Evolutionary conservation across 768 basidiomycete genomes (phyloP).

Genomic region (Lepiota brunneoincarnata): DNA sequence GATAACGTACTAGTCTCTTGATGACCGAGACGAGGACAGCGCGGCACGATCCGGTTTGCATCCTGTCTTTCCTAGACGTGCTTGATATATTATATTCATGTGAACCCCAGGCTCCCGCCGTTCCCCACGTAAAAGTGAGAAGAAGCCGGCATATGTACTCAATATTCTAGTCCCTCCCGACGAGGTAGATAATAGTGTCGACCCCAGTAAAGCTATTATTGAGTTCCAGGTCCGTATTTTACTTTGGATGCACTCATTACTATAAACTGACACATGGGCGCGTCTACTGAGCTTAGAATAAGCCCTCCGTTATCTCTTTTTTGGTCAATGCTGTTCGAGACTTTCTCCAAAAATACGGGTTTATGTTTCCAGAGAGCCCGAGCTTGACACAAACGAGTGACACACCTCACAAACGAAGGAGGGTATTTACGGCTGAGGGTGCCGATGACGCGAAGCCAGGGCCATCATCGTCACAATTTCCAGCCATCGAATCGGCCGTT

Average conservation of each 20-base stretch:
- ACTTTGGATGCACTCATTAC: conserved; percentile 4
- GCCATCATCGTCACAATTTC: conserved; percentile 2
- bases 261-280: conserved; percentile 11
- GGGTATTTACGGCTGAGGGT: conserved; percentile 18
- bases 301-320: conserved; percentile 50
- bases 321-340: conserved; percentile 55
- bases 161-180: conserved; percentile 65
- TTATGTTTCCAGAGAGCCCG: conserved; percentile 29
- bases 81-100: conserved; percentile 15
- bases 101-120: conserved; percentile 49
- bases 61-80: not conserved
- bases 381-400: not conserved
- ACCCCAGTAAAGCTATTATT: conserved; percentile 71
- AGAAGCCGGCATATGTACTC: conserved; percentile 81
- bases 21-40: conserved; percentile 72
- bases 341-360: conserved; percentile 67
- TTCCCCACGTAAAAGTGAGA: conserved; percentile 77
- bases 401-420: conserved; percentile 51
- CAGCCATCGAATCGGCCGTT: not conserved
- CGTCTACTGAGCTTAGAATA: conserved; percentile 42
- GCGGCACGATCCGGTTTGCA: conserved; percentile 46
- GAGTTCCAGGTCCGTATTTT: conserved; percentile 55
- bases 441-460: conserved; percentile 22
- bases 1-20: conserved; percentile 4
- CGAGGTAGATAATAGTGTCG: conserved; percentile 74